These are phyloP conservation scores for Lepraria neglecta DNA, from an alignment of 495 filamentous ascomycete species.

Conservation along the genomic window DNA sequence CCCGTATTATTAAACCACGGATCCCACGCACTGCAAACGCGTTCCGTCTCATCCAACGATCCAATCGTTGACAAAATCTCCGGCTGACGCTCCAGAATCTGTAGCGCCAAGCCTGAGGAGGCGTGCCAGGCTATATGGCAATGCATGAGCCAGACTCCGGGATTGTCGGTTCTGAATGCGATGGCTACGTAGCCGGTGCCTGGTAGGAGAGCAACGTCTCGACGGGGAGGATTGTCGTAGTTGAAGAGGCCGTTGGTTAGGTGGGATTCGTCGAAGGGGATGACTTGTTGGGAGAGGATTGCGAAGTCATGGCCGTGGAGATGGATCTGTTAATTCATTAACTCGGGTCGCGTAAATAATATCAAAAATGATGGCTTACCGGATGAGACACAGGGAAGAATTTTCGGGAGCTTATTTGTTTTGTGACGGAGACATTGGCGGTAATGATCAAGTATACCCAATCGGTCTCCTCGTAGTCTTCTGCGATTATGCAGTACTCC, in stretches of 20 bases:
- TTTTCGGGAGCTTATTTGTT: background rate
- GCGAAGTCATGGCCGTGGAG: conserved; percentile 39
- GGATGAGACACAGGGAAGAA: conserved; percentile 3
- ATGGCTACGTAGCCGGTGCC: conserved; percentile 44
- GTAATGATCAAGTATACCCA: conserved; percentile 26
- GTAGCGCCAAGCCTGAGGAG: conserved; percentile 36
- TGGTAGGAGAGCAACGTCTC: conserved; percentile 48
- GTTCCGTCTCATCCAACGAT: background rate
- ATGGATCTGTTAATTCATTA: conserved; percentile 32
- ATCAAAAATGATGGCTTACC: background rate
- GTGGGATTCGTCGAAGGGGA: conserved; percentile 26
- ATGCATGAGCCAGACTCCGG: conserved; percentile 20
- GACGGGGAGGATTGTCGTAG: conserved; percentile 43
- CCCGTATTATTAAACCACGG: conserved; percentile 4
- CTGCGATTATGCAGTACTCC: conserved; percentile 20
- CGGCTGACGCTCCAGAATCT: background rate
- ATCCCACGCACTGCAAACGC: background rate
- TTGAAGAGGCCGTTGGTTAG: conserved; percentile 31
- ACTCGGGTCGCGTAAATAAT: background rate
- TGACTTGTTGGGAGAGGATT: conserved; percentile 29
- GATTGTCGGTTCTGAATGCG: conserved; percentile 37
- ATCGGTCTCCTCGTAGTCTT: conserved; percentile 21
- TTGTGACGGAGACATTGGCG: conserved; percentile 4
- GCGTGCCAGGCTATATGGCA: conserved; percentile 44
- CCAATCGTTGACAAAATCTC: background rate